A percentile compares a stretch with the other conserved stretches of the same genome.
Conservation (phyloP, 176 grass and related monocot species). For the Oryza longistaminata region DNA sequence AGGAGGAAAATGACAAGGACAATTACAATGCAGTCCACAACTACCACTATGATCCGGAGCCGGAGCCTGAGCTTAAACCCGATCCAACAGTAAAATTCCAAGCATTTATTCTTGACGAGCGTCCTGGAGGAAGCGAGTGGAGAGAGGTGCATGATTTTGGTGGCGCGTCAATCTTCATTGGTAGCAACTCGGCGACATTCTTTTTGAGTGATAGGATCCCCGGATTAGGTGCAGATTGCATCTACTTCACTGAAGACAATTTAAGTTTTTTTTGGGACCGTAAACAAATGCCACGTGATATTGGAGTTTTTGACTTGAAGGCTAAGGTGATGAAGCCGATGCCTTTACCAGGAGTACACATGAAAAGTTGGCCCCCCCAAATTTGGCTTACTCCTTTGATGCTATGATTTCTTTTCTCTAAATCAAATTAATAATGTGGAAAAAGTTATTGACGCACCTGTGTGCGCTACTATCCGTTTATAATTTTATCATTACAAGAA, state of each 20-base stretch:
- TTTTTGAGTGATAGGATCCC: background rate
- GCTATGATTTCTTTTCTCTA: too few relatives aligned
- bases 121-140: background rate
- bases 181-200: background rate
- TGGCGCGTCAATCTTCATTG: background rate
- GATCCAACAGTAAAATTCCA: conserved; percentile 3
- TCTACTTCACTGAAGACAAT: too few relatives aligned
- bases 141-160: background rate
- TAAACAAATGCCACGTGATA: background rate
- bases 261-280: background rate
- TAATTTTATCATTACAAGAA: too few relatives aligned
- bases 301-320: background rate
- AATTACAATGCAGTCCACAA: too few relatives aligned
- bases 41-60: too few relatives aligned
- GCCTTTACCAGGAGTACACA: too few relatives aligned
- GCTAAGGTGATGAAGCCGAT: background rate
- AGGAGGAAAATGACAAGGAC: background rate
- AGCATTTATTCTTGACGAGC: background rate
- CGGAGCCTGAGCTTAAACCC: too few relatives aligned
- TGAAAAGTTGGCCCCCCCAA: background rate
- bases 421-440: too few relatives aligned
- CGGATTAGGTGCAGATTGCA: too few relatives aligned
- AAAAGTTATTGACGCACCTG: too few relatives aligned
- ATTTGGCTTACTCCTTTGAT: conserved; percentile 1
- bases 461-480: too few relatives aligned